Percentiles rank a stretch among this genome's conserved stretches.
phyloP scores from a whole-genome alignment of 1,139 yeast genomes.

The Geotrichum restrictum region DNA sequence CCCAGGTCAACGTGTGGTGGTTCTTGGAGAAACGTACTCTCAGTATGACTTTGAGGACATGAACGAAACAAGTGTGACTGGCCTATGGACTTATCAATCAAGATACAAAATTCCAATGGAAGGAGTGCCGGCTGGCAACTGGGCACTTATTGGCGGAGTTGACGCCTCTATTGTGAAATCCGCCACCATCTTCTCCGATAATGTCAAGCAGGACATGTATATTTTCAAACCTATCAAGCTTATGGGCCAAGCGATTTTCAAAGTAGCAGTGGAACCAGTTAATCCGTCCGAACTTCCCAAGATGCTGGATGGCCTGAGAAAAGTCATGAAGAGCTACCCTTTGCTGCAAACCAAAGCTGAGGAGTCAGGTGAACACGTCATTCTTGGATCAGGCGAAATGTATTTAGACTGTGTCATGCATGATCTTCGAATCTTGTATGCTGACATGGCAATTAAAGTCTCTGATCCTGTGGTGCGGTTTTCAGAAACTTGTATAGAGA shows the following conservation, averaged over 20 bases:
- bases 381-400: slow-evolving; percentile 82
- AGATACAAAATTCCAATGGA: slow-evolving; percentile 60
- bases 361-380: slow-evolving; percentile 82
- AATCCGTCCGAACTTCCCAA: slow-evolving; percentile 75
- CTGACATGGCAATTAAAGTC: slow-evolving; percentile 69
- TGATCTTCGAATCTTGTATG: slow-evolving; percentile 62
- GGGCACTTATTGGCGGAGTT: slow-evolving; percentile 65
- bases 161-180: slow-evolving; percentile 53
- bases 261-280: slow-evolving; percentile 78
- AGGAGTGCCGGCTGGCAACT: slow-evolving; percentile 57
- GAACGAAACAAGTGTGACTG: slow-evolving; percentile 42
- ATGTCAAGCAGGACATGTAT: slow-evolving; percentile 30
- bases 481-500: slow-evolving; percentile 68
- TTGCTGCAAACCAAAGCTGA: slow-evolving; percentile 68
- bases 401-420: slow-evolving; percentile 80
- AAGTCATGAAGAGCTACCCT: slow-evolving; percentile 59
- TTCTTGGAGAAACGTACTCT: slow-evolving; percentile 56
- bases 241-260: slow-evolving; percentile 58
- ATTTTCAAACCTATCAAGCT: slow-evolving; percentile 46
- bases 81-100: slow-evolving; percentile 63
- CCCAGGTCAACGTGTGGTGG: slow-evolving; percentile 47
- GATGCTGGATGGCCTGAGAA: slow-evolving; percentile 63
- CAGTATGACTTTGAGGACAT: slow-evolving; percentile 54
- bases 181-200: slow-evolving; percentile 49
- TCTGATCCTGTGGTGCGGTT: slow-evolving; percentile 82